Base-by-base conservation (phyloP, 805 yeast genomes). In the Kuraishia piskuri region DNA sequence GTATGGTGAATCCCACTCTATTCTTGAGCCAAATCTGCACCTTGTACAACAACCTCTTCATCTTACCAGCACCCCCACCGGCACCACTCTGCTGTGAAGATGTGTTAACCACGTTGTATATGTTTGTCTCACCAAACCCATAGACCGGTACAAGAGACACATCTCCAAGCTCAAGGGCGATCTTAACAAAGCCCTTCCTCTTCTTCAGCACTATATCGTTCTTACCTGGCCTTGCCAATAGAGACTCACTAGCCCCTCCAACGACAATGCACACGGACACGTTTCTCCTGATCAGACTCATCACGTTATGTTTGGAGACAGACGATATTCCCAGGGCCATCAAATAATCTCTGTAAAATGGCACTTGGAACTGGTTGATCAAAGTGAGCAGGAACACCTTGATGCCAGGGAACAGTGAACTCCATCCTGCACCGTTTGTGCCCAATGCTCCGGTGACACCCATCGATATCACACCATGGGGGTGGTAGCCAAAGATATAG, bases 191-290 rank as follows among this genome's bases (percentile, higher is more conserved):
- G 0, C 99, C 99, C 62, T 84, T 87, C 45, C 99, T 76, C 57
- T 82, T 84, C 46, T 83, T 76, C 46, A 94, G 69, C 0, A 94
- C 88, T 49, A 94, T 70, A 54, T 86, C 86, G 52, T 79, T 78
- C 58, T 82, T 78, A 8, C 82, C 80, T 0, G 86, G 83, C 52
- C 74, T 72, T 5, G 88, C 80, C 24, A 88, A 66, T 40, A 94
- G 72, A 1, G 95, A 83, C 63, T 94, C 99, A 55, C 90, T 87
- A 0, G 98, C 98, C 0, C 99, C 99, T 2, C 99, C 99, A 22
- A 94, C 84, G 1, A 94, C 98, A 54, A 94, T 84, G 57, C 92
- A 87, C 12, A 91, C 86, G 2, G 96, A 87, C 59, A 81, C 84
- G 58, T 85, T 82, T 54, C 82, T 78, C 52, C 66, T 68, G 50